These are phyloP conservation scores for Musa troglodytarum DNA, from an alignment of 176 grass and related monocot genomes.

Conservation along the genomic window DNA sequence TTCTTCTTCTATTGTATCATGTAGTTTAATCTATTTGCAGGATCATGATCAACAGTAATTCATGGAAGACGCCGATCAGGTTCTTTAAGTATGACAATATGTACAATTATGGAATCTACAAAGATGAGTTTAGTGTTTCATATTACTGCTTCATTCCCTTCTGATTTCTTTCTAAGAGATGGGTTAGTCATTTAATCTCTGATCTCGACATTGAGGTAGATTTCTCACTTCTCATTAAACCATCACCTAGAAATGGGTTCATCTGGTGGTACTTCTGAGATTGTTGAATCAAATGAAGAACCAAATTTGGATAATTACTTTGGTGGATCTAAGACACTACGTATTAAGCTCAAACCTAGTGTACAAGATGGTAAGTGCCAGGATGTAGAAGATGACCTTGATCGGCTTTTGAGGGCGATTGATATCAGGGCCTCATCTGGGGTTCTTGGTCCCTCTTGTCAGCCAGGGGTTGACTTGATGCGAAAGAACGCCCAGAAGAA, in stretches of 20 bases:
- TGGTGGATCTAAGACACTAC: slow-evolving; percentile 35
- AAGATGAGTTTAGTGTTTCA: not conserved
- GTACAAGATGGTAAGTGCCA: slow-evolving; percentile 27
- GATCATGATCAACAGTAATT: not conserved
- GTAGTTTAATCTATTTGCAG: not conserved
- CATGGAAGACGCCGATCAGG: not conserved
- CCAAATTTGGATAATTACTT: slow-evolving; percentile 18
- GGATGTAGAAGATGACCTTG: slow-evolving; percentile 55
- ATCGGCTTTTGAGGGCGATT: slow-evolving; percentile 67
- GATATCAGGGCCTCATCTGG: slow-evolving; percentile 43
- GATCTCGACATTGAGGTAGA: not conserved
- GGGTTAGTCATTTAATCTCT: not conserved
- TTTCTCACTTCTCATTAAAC: not conserved
- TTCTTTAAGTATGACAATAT: not conserved
- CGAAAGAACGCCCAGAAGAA: slow-evolving; percentile 41
- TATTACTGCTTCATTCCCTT: not conserved
- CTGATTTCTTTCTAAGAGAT: not conserved
- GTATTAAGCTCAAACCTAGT: slow-evolving; percentile 49
- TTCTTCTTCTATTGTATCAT: not conserved
- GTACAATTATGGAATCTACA: not conserved
- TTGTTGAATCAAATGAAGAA: slow-evolving; percentile 79
- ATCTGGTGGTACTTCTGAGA: slow-evolving; percentile 69
- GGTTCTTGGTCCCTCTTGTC: slow-evolving; percentile 33
- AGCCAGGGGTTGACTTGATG: slow-evolving; percentile 21
- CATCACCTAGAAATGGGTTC: slow-evolving; percentile 32